phyloP scores from a whole-genome alignment of 495 filamentous ascomycete species.

The Clohesyomyces aquaticus region DNA sequence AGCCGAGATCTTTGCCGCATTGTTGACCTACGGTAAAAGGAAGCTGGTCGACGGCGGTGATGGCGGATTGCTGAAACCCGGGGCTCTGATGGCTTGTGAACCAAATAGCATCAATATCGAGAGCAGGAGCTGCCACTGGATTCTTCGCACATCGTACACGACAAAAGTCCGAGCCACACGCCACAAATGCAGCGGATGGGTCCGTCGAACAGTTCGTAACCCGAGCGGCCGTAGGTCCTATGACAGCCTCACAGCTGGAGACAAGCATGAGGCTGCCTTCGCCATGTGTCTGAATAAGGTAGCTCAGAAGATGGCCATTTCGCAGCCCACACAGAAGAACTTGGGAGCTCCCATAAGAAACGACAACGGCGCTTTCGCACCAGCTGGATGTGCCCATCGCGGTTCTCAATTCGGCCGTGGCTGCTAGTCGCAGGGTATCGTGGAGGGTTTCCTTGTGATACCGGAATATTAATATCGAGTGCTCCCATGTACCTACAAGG shows the following conservation, averaged over 20 bases:
- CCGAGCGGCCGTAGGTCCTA: constrained; percentile 29
- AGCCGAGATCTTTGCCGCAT: constrained; percentile 39
- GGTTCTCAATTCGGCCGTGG: too few relatives aligned
- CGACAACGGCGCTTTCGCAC: constrained; percentile 36
- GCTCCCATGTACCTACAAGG: constrained; percentile 19
- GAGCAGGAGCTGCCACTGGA: background rate
- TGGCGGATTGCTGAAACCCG: constrained; percentile 31
- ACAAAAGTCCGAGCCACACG: constrained; percentile 37
- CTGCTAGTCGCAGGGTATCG: too few relatives aligned
- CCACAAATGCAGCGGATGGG: constrained; percentile 31
- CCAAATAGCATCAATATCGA: constrained; percentile 42
- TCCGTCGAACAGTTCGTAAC: constrained; percentile 17
- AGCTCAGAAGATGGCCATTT: constrained; percentile 36
- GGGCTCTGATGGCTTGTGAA: constrained; percentile 37
- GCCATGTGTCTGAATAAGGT: background rate
- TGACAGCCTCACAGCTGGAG: background rate
- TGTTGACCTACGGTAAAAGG: constrained; percentile 15
- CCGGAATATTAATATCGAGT: constrained; percentile 12
- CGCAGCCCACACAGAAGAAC: constrained; percentile 42
- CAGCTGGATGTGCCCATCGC: too few relatives aligned
- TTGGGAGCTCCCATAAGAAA: constrained; percentile 1
- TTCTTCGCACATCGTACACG: constrained; percentile 8
- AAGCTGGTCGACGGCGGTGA: constrained; percentile 36
- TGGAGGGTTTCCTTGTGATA: too few relatives aligned
- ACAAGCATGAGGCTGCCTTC: background rate